These are phyloP conservation scores for Phialophora expanda DNA, from an alignment of 2,329 filamentous ascomycete genomes.

Conservation along the genomic window DNA sequence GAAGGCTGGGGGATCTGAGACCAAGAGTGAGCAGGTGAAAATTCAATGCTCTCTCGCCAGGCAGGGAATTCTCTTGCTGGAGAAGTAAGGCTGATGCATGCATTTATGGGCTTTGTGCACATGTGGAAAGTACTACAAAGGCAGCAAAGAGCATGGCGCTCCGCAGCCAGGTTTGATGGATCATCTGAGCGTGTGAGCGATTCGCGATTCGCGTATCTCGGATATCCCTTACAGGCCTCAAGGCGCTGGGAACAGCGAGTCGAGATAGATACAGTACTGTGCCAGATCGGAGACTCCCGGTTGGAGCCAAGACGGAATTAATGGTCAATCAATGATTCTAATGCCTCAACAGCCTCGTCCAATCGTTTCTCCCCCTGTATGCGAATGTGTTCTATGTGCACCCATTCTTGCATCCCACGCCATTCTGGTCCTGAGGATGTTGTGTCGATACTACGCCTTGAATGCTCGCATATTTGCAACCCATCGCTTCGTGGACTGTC, in stretches of 20 bases:
- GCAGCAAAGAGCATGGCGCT: background rate
- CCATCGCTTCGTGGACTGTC: background rate
- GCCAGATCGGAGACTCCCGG: background rate
- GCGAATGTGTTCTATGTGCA: background rate
- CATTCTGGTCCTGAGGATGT: background rate
- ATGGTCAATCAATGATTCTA: background rate
- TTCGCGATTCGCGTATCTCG: background rate
- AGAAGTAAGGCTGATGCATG: background rate
- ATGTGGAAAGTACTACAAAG: background rate
- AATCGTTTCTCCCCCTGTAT: background rate
- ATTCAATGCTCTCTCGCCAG: background rate
- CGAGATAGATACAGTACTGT: background rate
- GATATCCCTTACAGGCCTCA: background rate
- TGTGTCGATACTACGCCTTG: background rate
- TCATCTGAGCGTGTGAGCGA: background rate
- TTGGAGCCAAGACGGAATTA: background rate
- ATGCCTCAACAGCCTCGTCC: background rate
- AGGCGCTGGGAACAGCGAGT: background rate
- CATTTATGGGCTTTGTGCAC: too few species aligned
- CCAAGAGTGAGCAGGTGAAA: background rate
- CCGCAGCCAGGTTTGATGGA: background rate
- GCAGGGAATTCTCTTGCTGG: background rate
- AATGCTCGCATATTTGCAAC: background rate
- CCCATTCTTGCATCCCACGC: background rate
- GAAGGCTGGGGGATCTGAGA: constrained; percentile 16